Percentiles rank a stretch among this genome's conserved stretches.
Evolutionary conservation across 345 rosid species (phyloP).

Genomic region (Salix suchowensis): DNA sequence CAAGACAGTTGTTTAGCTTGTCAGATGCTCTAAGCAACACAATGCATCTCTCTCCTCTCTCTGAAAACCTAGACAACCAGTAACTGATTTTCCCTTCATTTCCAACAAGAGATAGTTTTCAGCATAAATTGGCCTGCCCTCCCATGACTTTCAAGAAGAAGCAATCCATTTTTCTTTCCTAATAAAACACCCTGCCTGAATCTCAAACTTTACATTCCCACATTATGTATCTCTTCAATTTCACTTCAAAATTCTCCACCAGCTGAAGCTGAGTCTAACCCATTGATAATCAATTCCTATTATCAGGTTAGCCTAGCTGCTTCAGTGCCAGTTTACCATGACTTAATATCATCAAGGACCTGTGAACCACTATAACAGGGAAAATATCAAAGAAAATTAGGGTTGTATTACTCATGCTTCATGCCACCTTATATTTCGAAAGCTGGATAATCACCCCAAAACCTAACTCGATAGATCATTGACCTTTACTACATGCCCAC

Average conservation of each 20-base stretch:
- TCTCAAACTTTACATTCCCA: neutral
- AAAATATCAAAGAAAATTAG: neutral
- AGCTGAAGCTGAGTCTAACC: neutral
- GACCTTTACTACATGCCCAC: neutral
- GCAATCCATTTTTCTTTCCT: neutral
- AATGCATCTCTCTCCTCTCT: neutral
- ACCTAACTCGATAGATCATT: neutral
- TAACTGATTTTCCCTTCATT: neutral
- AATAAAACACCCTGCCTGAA: neutral
- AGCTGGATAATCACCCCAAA: neutral
- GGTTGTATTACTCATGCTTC: neutral
- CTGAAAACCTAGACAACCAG: neutral
- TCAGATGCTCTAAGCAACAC: neutral
- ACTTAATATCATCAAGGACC: neutral
- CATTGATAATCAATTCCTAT: neutral
- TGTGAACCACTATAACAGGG: neutral
- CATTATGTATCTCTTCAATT: neutral
- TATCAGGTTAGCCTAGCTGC: neutral
- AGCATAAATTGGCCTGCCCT: neutral
- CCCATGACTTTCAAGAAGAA: neutral
- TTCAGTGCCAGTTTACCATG: neutral
- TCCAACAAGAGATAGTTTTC: neutral
- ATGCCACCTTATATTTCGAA: neutral
- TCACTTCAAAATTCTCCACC: neutral
- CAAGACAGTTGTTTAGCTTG: neutral